Percentiles rank a stretch among this genome's conserved stretches.
phyloP scores from a whole-genome alignment of 352 stramenopile genomes.

The Phytophthora cryptogea region DNA sequence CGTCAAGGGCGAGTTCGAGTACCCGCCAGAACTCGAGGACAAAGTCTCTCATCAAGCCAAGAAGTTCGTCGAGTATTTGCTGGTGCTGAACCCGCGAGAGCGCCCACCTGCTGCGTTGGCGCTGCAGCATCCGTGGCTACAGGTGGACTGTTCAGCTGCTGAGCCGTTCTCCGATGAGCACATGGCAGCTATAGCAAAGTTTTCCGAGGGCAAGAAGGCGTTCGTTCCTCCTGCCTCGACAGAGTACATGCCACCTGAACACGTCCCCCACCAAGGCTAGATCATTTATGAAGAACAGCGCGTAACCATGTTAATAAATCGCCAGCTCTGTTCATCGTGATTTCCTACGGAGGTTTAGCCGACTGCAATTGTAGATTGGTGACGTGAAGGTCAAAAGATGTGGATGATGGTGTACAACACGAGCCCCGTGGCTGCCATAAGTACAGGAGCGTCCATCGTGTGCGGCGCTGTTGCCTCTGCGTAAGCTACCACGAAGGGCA shows the following conservation, averaged over 20 bases:
- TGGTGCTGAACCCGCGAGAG: conserved; percentile 61
- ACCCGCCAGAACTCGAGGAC: conserved; percentile 54
- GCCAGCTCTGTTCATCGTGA: conserved; percentile 32
- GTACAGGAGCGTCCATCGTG: conserved; percentile 86
- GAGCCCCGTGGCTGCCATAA: conserved; percentile 80
- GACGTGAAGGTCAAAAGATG: conserved; percentile 51
- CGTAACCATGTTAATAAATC: conserved; percentile 32
- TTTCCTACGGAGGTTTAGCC: conserved; percentile 12
- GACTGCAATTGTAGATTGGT: conserved; percentile 16
- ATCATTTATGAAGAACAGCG: conserved; percentile 32
- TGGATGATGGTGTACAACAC: conserved; percentile 86
- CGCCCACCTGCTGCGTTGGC: conserved; percentile 65
- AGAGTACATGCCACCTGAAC: conserved; percentile 29
- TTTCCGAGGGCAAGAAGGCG: conserved; percentile 51
- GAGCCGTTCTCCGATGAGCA: conserved; percentile 48
- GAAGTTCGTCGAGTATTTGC: conserved; percentile 83
- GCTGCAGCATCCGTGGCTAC: conserved; percentile 76
- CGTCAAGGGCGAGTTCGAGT: conserved; percentile 56
- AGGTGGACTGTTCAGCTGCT: conserved; percentile 39
- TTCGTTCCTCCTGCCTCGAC: conserved; percentile 22
- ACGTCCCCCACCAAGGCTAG: conserved; percentile 19
- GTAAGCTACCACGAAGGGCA: conserved; percentile 83
- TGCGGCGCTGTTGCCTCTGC: conserved; percentile 84
- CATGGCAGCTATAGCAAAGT: conserved; percentile 51
- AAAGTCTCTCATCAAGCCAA: conserved; percentile 63